Percentiles rank a stretch among this genome's conserved stretches.
Evolutionary conservation across 1,284 basidiomycete genomes (phyloP).

Genomic region (Dichomitus squalens): DNA sequence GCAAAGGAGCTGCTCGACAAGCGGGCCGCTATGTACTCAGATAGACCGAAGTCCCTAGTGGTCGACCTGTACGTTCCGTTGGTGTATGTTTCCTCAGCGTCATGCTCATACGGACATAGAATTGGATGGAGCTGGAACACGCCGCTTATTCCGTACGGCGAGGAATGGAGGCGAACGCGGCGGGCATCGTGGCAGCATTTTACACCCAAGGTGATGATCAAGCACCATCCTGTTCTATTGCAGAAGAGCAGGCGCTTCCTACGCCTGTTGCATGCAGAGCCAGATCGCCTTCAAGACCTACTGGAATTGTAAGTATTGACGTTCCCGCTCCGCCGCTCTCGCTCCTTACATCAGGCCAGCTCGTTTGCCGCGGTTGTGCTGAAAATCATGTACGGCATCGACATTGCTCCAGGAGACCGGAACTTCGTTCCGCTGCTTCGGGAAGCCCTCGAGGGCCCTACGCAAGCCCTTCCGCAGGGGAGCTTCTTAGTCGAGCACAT

Average conservation of each 20-base stretch:
- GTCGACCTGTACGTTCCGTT: slow-evolving; percentile 2
- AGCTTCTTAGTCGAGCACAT: slow-evolving; percentile 20
- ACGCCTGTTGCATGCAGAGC: slow-evolving; percentile 5
- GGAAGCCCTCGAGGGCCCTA: slow-evolving; percentile 7
- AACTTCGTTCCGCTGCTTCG: slow-evolving; percentile 6
- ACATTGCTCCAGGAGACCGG: slow-evolving; percentile 24
- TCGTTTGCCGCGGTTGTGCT: slow-evolving; percentile 9
- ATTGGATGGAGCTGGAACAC: slow-evolving; percentile 15
- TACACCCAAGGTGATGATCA: slow-evolving; percentile 1
- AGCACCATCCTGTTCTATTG: slow-evolving; percentile 4
- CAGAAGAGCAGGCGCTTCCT: slow-evolving; percentile 6
- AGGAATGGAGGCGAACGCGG: slow-evolving; percentile 11
- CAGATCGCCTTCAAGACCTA: slow-evolving; percentile 5
- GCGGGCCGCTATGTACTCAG: slow-evolving; percentile 9
- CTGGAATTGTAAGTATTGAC: slow-evolving; percentile 2
- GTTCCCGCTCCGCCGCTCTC: neutral
- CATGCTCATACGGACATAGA: neutral
- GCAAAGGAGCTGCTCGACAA: slow-evolving; percentile 12
- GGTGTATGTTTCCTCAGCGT: too few species aligned
- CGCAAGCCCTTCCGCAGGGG: slow-evolving; percentile 8
- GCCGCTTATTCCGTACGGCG: slow-evolving; percentile 7
- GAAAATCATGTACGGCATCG: slow-evolving; percentile 14
- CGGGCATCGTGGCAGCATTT: slow-evolving; percentile 11
- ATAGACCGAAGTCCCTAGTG: slow-evolving; percentile 7
- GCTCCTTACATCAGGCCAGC: neutral